Percentiles rank a stretch among this genome's conserved stretches.
Evolutionary conservation across 768 basidiomycete genomes (phyloP).

Genomic region (Leccinum olivaceopallidum): DNA sequence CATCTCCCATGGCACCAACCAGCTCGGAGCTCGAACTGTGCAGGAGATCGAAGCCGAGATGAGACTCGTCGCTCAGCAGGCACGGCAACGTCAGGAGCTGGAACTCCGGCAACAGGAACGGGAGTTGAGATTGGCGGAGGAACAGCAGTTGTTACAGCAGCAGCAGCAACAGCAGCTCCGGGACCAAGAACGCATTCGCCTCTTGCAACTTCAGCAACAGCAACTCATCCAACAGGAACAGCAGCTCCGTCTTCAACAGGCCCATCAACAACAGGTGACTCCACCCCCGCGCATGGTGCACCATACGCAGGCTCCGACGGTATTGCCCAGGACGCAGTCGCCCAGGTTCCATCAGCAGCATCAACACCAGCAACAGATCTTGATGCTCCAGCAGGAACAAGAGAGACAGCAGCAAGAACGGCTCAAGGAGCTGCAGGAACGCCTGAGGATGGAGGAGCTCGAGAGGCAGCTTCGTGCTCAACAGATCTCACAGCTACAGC

Average conservation of each 20-base stretch:
- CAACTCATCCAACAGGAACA: constrained; percentile 36
- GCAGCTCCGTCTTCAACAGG: constrained; percentile 39
- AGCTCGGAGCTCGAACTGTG: constrained; percentile 56
- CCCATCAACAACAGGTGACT: constrained; percentile 42
- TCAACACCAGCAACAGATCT: constrained; percentile 70
- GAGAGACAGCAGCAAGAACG: constrained; percentile 58
- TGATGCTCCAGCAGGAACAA: constrained; percentile 69
- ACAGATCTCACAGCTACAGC: constrained; percentile 49
- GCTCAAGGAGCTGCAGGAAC: constrained; percentile 62
- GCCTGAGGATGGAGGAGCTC: constrained; percentile 61
- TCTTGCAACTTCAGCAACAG: constrained; percentile 47
- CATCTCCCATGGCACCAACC: constrained; percentile 34
- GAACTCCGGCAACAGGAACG: constrained; percentile 52
- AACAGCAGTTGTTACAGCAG: constrained; percentile 40
- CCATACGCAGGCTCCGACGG: constrained; percentile 23
- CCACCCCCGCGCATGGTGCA: constrained; percentile 72
- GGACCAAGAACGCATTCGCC: constrained; percentile 40
- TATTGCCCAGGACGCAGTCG: constrained; percentile 63
- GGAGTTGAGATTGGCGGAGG: constrained; percentile 33
- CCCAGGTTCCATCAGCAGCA: constrained; percentile 79
- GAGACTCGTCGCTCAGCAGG: constrained; percentile 58
- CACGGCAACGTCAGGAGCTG: constrained; percentile 38
- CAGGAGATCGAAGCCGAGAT: constrained; percentile 87
- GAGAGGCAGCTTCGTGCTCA: constrained; percentile 62
- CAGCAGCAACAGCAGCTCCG: constrained; percentile 44